phyloP scores from a whole-genome alignment of 73 alveolate species.

The Paraurostyla sp. region DNA sequence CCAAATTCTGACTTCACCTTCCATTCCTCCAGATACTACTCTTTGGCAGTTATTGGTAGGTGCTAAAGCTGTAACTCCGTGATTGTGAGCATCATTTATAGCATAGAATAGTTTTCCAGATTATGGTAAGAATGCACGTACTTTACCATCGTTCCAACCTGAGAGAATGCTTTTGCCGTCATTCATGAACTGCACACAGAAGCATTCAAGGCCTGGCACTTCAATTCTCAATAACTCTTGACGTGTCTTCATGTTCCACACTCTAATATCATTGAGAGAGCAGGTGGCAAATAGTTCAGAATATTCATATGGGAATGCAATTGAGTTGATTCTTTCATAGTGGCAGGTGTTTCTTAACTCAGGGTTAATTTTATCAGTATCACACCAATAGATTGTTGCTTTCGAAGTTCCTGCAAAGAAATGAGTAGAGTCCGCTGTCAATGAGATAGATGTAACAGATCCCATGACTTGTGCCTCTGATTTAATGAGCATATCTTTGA shows the following conservation, averaged over 20 bases:
- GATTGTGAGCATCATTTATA: conserved; percentile 91
- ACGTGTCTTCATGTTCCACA: conserved; percentile 94
- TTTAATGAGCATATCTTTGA: conserved; percentile 79
- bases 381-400: conserved; percentile 92
- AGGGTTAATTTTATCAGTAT: conserved; percentile 88
- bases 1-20: conserved; percentile 98
- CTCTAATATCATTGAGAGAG: conserved; percentile 94
- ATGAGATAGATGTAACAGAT: conserved; percentile 91
- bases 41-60: conserved; percentile 83
- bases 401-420: conserved; percentile 94
- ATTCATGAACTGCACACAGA: conserved; percentile 81
- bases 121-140: conserved; percentile 97
- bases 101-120: conserved; percentile 95
- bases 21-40: conserved; percentile 98
- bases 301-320: conserved; percentile 88
- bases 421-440: conserved; percentile 95
- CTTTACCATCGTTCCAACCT: conserved; percentile 98
- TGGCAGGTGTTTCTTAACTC: conserved; percentile 98
- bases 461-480: conserved; percentile 90
- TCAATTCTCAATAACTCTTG: conserved; percentile 94
- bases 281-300: conserved; percentile 97
- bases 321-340: conserved; percentile 94
- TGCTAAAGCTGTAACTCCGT: conserved; percentile 92
- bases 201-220: conserved; percentile 97
- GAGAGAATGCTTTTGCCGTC: conserved; percentile 95